Percentiles rank a stretch among this genome's conserved stretches.
Evolutionary conservation across 805 yeast genomes (phyloP).

Genomic region (Hanseniaspora guilliermondii): DNA sequence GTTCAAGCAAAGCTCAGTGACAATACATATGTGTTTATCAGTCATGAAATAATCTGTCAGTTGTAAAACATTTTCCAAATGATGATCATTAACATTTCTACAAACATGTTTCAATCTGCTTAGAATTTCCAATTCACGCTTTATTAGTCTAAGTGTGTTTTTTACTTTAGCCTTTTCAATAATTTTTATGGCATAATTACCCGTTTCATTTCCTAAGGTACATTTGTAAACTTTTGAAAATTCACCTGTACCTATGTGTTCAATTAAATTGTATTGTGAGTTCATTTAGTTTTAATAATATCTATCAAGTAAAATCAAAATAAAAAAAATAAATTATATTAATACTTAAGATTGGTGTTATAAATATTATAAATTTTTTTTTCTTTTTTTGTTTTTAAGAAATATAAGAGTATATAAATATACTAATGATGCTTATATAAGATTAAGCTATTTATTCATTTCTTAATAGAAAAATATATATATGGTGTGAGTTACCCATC

Average conservation of each 20-base stretch:
- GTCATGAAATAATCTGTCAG: conserved; percentile 64
- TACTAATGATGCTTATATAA: too few species aligned
- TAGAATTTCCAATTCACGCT: conserved; percentile 49
- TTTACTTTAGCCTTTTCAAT: conserved; percentile 23
- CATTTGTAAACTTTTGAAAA: conserved; percentile 42
- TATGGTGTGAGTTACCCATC: too few species aligned
- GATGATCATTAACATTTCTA: conserved; percentile 18
- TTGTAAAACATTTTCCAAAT: conserved; percentile 39
- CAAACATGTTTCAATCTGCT: neutral
- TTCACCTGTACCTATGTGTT: conserved; percentile 35
- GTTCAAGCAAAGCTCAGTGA: conserved; percentile 56
- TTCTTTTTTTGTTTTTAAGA: too few species aligned
- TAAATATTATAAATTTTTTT: too few species aligned
- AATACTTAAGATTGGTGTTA: too few species aligned
- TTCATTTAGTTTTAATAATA: too few species aligned
- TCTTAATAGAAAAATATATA: too few species aligned
- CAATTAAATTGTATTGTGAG: neutral
- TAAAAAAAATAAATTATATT: too few species aligned
- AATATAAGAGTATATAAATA: too few species aligned
- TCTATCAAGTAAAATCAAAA: too few species aligned
- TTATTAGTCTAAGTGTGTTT: conserved; percentile 31
- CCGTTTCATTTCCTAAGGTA: conserved; percentile 31
- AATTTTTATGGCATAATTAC: conserved; percentile 36
- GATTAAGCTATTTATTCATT: too few species aligned
- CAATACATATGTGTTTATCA: conserved; percentile 38